Evolutionary conservation across 2,329 filamentous ascomycete species (phyloP).

Genomic region (Aspergillus transmontanensis): DNA sequence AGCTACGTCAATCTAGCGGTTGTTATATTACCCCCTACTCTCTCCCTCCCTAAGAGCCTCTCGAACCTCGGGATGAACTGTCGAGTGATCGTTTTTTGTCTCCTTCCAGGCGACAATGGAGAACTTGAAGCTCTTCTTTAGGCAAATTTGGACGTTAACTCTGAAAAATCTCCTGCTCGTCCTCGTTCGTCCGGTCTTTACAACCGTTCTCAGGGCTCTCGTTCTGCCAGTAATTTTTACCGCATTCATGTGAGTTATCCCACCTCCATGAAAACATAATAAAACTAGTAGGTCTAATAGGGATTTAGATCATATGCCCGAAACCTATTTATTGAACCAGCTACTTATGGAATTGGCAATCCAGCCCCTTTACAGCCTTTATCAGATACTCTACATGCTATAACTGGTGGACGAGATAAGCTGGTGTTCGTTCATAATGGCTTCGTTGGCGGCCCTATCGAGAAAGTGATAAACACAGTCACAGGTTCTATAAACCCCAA

Average conservation of each 20-base stretch:
- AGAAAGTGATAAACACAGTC: constrained; percentile 67
- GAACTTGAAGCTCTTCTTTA: constrained; percentile 41
- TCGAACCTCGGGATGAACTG: neutral
- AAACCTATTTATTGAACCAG: constrained; percentile 80
- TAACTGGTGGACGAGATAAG: constrained; percentile 63
- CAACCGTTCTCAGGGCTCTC: constrained; percentile 58
- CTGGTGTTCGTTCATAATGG: constrained; percentile 81
- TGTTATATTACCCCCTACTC: neutral
- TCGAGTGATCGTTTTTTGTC: neutral
- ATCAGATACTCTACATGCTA: constrained; percentile 61
- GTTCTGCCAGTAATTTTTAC: constrained; percentile 58
- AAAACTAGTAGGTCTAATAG: neutral
- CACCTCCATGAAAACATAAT: constrained; percentile 14
- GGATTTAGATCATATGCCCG: constrained; percentile 65
- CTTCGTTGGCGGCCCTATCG: constrained; percentile 68
- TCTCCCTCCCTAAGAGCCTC: neutral
- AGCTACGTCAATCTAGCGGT: neutral
- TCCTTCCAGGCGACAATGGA: constrained; percentile 10
- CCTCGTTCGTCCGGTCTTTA: constrained; percentile 55
- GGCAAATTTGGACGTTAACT: constrained; percentile 59
- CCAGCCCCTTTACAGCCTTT: constrained; percentile 65
- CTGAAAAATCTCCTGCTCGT: constrained; percentile 61
- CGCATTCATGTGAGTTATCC: constrained; percentile 41
- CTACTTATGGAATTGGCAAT: constrained; percentile 71
- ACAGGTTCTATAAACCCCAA: constrained; percentile 58